Conservation (phyloP, 1,284 basidiomycete species). For the Clitocybe nebularis region DNA sequence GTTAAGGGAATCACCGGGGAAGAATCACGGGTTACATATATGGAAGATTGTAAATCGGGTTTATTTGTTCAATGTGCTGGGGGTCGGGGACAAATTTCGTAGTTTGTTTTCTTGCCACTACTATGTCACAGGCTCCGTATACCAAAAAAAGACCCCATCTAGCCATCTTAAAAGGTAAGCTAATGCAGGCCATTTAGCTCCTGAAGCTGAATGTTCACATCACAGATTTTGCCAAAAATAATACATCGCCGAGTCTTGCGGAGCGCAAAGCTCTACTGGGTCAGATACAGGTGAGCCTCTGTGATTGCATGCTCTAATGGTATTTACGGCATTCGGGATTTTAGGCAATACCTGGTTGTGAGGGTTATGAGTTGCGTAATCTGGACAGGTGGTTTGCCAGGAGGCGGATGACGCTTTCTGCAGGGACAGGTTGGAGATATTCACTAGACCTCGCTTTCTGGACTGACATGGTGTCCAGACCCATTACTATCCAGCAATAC, state of each 20-base stretch:
- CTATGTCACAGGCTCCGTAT: too few relatives aligned
- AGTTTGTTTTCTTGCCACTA: too few relatives aligned
- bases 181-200: too few relatives aligned
- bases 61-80: too few relatives aligned
- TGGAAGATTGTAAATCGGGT: too few relatives aligned
- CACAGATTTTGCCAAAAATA: neutral
- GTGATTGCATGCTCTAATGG: neutral
- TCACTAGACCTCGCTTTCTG: neutral
- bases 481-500: slow-evolving; percentile 20
- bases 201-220: neutral
- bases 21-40: too few relatives aligned
- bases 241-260: neutral
- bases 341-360: slow-evolving; percentile 21
- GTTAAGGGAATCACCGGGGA: too few relatives aligned
- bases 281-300: slow-evolving; percentile 18
- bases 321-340: too few relatives aligned
- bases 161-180: slow-evolving; percentile 4
- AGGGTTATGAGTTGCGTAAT: slow-evolving; percentile 14
- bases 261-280: slow-evolving; percentile 14
- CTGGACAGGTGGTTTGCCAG: slow-evolving; percentile 20
- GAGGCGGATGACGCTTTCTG: slow-evolving; percentile 6
- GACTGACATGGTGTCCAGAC: slow-evolving; percentile 10
- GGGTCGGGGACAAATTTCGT: too few relatives aligned
- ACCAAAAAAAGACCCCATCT: too few relatives aligned
- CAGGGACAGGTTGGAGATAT: neutral